Percentiles rank a stretch among this genome's conserved stretches.
These are phyloP conservation scores for Cystofilobasidium ferigula DNA, from an alignment of 768 basidiomycete species.

Conservation along the genomic window DNA sequence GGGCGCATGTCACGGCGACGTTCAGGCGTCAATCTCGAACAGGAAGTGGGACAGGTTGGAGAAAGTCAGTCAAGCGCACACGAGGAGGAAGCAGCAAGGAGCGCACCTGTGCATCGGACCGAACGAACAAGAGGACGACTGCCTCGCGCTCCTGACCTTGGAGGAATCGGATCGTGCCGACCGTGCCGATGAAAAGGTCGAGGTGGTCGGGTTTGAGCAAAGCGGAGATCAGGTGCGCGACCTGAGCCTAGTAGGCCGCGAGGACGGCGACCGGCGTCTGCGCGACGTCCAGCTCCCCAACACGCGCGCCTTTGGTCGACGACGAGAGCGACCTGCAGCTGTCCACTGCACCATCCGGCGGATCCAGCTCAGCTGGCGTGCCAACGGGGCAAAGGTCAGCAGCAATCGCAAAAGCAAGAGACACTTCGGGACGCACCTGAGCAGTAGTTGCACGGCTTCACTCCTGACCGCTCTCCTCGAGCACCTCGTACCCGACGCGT, in stretches of 20 bases:
- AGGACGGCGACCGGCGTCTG: slow-evolving; percentile 84
- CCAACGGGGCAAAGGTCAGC: no score
- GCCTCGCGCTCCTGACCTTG: slow-evolving; percentile 78
- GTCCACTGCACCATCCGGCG: no score
- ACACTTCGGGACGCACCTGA: no score
- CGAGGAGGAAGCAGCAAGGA: not conserved
- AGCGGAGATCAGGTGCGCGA: slow-evolving; percentile 66
- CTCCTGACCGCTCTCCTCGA: slow-evolving; percentile 29
- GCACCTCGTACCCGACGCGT: slow-evolving; percentile 39
- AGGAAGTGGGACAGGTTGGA: no score
- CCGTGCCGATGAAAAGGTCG: slow-evolving; percentile 76
- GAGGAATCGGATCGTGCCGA: slow-evolving; percentile 95
- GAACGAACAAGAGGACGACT: slow-evolving; percentile 78
- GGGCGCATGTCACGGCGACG: slow-evolving; percentile 63
- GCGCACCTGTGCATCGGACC: slow-evolving; percentile 70
- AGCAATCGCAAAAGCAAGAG: no score
- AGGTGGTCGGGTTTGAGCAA: slow-evolving; percentile 53
- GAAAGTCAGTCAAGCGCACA: no score
- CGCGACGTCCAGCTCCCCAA: no score
- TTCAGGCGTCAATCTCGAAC: slow-evolving; percentile 83
- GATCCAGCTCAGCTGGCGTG: no score
- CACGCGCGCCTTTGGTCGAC: no score
- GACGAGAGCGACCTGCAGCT: no score
- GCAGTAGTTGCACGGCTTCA: no score
- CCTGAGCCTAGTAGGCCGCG: slow-evolving; percentile 94